These are phyloP conservation scores for Trametes sp. DNA, from an alignment of 1,284 basidiomycete species.

Conservation along the genomic window DNA sequence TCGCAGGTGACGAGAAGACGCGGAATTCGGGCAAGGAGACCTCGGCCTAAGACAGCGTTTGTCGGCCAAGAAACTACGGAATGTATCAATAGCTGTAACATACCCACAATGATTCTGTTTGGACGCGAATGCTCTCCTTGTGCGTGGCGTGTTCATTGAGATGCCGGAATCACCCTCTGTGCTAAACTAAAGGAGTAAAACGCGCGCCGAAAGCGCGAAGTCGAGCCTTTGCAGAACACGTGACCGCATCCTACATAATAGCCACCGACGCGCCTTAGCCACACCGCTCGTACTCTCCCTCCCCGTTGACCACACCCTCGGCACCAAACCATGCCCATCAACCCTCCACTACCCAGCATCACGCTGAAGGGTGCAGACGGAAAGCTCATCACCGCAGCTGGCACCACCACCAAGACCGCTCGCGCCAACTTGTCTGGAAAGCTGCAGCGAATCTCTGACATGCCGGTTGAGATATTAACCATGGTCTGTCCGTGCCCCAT, in stretches of 20 bases:
- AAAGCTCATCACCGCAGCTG: too few relatives aligned
- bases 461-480: constrained; percentile 23
- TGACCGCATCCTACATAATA: neutral
- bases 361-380: neutral
- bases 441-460: neutral
- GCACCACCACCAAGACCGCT: too few relatives aligned
- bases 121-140: neutral
- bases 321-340: neutral
- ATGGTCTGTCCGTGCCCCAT: constrained; percentile 6
- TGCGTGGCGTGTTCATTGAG: neutral
- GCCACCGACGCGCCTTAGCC: neutral
- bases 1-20: constrained; percentile 46
- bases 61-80: neutral
- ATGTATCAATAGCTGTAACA: constrained; percentile 6
- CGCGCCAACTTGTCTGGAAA: too few relatives aligned
- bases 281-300: neutral
- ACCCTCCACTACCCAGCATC: neutral
- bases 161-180: too few relatives aligned
- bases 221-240: neutral
- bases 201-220: neutral
- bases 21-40: constrained; percentile 47
- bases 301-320: too few relatives aligned
- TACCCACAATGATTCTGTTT: neutral
- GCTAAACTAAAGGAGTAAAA: neutral
- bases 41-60: constrained; percentile 7